Conservation (phyloP, 192 early-diverging fungal species). For the Rhizophagus clarus region DNA sequence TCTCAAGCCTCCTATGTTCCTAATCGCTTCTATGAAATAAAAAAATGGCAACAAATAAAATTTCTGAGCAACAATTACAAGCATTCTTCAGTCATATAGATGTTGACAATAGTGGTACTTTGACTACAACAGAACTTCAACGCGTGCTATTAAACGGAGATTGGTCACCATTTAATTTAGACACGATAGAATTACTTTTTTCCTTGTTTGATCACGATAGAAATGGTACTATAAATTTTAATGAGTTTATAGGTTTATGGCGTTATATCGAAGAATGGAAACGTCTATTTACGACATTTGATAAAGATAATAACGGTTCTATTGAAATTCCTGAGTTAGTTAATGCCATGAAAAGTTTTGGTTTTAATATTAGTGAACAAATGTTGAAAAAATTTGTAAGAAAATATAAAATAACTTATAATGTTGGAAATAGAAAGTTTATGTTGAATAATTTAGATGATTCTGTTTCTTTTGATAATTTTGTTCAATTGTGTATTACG, state of each 20-base stretch:
- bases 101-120: background rate
- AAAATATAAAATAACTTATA: constrained; percentile 76
- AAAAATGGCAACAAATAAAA: background rate
- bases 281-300: constrained; percentile 70
- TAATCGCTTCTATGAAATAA: background rate
- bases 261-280: constrained; percentile 84
- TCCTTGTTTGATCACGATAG: constrained; percentile 71
- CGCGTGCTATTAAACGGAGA: constrained; percentile 46
- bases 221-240: constrained; percentile 68
- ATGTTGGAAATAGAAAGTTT: background rate
- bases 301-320: constrained; percentile 68
- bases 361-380: constrained; percentile 69
- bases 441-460: background rate
- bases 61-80: background rate
- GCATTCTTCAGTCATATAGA: background rate
- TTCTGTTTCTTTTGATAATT: constrained; percentile 62
- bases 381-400: constrained; percentile 63
- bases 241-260: constrained; percentile 77
- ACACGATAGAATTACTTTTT: constrained; percentile 78
- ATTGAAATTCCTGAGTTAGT: constrained; percentile 73
- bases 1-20: background rate
- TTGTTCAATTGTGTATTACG: constrained; percentile 66
- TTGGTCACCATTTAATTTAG: constrained; percentile 77
- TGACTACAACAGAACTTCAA: background rate
- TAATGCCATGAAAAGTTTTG: constrained; percentile 67